phyloP scores from a whole-genome alignment of 441 rosid species.

The Adansonia gregorii region DNA sequence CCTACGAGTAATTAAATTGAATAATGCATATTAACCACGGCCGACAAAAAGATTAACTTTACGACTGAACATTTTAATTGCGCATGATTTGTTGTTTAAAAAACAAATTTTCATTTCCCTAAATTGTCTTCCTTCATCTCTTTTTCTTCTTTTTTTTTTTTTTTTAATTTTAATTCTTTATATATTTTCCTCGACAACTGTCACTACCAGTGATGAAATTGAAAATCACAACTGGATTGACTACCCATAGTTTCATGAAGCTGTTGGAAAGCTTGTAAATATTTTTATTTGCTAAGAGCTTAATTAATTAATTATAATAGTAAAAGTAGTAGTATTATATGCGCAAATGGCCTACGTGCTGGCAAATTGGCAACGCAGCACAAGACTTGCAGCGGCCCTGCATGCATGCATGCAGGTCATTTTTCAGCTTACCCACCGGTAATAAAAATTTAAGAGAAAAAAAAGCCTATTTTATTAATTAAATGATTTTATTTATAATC shows the following conservation, averaged over 20 bases:
- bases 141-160: neutral
- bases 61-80: neutral
- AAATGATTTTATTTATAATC: neutral
- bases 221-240: neutral
- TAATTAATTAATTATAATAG: neutral
- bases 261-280: conserved; percentile 8
- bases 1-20: neutral
- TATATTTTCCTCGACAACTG: neutral
- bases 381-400: conserved; percentile 6
- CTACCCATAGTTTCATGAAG: conserved; percentile 1
- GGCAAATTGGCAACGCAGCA: neutral
- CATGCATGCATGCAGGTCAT: conserved; percentile 2
- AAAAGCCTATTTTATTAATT: neutral
- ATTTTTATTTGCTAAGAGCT: neutral
- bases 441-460: neutral
- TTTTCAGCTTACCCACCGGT: conserved; percentile 26
- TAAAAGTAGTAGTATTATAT: neutral
- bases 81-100: neutral
- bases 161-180: neutral
- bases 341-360: neutral
- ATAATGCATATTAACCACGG: neutral
- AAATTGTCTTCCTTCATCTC: neutral
- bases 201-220: neutral
- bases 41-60: too few species aligned
- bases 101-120: neutral